Base-by-base conservation (phyloP, 2,329 filamentous ascomycete genomes). In the Fusarium concolor region DNA sequence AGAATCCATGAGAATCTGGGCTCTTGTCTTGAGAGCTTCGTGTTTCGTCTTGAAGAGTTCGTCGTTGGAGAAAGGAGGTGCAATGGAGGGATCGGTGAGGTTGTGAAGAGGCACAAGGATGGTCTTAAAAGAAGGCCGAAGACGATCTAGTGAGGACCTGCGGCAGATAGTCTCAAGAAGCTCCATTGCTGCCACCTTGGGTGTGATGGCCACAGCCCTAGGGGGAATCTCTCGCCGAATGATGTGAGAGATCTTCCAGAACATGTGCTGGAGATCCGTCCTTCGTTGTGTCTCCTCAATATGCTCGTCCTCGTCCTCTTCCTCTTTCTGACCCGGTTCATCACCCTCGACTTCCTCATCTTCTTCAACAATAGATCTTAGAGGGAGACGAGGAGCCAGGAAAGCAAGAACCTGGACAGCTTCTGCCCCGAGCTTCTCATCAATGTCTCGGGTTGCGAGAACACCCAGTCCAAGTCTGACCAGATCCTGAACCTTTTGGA, bases 401-500 rank as follows among this genome's bases (percentile, higher is more conserved):
- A 97, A 97, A 37, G 95, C 85, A 35, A 97, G 83, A 67, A 97
- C 93, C 68, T 93, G 91, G 6, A 92, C 88, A 14, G 89, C 89
- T 76, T 97, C 93, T 41, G 88, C 85, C 2, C 92, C 92, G n/a
- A 98, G 83, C 11, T 89, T 85, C 73, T 96, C 90, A 17, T 90
- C 89, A 10, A 95, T 80, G 24, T 89, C 86, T 53, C 51, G 86
- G 0, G 87, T 87, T 46, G 88, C 88, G 43, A 97, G 76, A 18
- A 86, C 83, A 45, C 81, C 78, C 10, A 87, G 79, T 0, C 79
- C 79, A 14, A 85, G 78, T 15, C 83, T 81, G 63, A 85, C 87
- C 78, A 84, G 85, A 76, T 81, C 87, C 78, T 81, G 78, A 80
- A 96, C 88, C 58, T 90, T 89, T 5, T 88, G 84, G 14, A 84